Conservation (phyloP, 1,139 yeast genomes). For the Lodderomyces beijingensis region DNA sequence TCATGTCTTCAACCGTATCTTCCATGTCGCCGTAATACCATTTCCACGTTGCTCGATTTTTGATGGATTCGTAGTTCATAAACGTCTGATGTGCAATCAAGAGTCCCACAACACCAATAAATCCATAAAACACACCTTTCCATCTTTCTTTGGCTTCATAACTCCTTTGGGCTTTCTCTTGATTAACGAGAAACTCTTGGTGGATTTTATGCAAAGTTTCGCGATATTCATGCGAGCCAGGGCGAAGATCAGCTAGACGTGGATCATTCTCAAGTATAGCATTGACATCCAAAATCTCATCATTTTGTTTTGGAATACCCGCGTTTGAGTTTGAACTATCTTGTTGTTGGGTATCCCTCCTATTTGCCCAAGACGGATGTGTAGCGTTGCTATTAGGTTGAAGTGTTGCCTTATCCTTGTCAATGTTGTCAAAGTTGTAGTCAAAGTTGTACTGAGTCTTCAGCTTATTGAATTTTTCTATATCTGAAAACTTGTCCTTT, state of each 20-base stretch:
- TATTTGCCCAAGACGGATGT: too few relatives aligned
- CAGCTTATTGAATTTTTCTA: conserved; percentile 38
- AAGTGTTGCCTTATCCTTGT: conserved; percentile 12
- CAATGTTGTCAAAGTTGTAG: conserved; percentile 25
- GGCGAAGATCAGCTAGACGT: conserved; percentile 24
- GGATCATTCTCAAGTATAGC: conserved; percentile 31
- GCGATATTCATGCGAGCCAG: conserved; percentile 38
- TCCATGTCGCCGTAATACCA: conserved; percentile 29
- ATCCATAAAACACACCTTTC: conserved; percentile 33
- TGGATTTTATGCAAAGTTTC: conserved; percentile 28
- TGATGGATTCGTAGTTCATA: conserved; percentile 36
- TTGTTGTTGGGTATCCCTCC: neutral
- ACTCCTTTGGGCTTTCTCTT: conserved; percentile 18
- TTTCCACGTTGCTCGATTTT: conserved; percentile 19
- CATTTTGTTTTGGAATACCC: conserved; percentile 8
- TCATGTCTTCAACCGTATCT: conserved; percentile 20
- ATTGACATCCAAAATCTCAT: conserved; percentile 19
- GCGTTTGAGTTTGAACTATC: conserved; percentile 14
- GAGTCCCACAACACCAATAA: conserved; percentile 27
- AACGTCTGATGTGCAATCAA: conserved; percentile 37
- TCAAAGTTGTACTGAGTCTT: conserved; percentile 36
- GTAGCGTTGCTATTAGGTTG: neutral
- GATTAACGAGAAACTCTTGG: conserved; percentile 22
- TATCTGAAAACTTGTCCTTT: conserved; percentile 16
- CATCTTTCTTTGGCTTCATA: conserved; percentile 32